Evolutionary conservation across 768 basidiomycete species (phyloP).

Genomic region (Kondoa malvinella): DNA sequence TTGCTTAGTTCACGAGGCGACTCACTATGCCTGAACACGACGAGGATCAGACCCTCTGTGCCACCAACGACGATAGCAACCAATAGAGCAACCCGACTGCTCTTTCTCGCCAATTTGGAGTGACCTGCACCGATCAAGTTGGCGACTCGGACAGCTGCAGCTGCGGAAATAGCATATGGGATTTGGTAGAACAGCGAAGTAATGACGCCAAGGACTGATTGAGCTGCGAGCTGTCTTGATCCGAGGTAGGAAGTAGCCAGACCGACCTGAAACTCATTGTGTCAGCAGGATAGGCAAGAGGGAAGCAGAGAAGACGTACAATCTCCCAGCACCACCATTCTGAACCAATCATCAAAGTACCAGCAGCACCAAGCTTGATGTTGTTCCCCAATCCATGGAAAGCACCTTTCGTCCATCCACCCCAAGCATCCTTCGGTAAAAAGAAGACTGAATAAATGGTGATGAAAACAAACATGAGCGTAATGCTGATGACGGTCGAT

Average conservation of each 20-base stretch:
- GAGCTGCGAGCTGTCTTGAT: constrained; percentile 63
- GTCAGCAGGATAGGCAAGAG: background rate
- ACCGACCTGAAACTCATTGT: background rate
- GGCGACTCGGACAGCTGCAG: constrained; percentile 55
- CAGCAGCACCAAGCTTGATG: constrained; percentile 60
- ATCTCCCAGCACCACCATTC: constrained; percentile 99
- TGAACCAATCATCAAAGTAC: constrained; percentile 58
- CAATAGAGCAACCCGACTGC: background rate
- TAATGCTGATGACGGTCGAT: constrained; percentile 73
- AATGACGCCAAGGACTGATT: constrained; percentile 50
- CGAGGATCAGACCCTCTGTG: constrained; percentile 14
- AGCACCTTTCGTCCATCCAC: constrained; percentile 48
- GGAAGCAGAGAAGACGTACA: constrained; percentile 6
- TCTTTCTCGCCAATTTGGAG: background rate
- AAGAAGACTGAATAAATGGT: constrained; percentile 30
- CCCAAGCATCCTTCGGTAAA: constrained; percentile 57
- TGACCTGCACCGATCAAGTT: constrained; percentile 19
- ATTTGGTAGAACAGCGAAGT: constrained; percentile 45
- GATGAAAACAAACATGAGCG: constrained; percentile 44
- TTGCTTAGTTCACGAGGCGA: constrained; percentile 31
- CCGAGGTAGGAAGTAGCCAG: constrained; percentile 29
- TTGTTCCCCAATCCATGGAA: constrained; percentile 55
- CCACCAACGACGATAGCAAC: background rate
- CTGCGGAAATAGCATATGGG: constrained; percentile 64
- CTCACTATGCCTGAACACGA: constrained; percentile 12